A percentile compares a stretch with the other conserved stretches of the same genome.
These are phyloP conservation scores for Dendryphion nanum DNA, from an alignment of 2,329 filamentous ascomycete genomes.

Conservation along the genomic window DNA sequence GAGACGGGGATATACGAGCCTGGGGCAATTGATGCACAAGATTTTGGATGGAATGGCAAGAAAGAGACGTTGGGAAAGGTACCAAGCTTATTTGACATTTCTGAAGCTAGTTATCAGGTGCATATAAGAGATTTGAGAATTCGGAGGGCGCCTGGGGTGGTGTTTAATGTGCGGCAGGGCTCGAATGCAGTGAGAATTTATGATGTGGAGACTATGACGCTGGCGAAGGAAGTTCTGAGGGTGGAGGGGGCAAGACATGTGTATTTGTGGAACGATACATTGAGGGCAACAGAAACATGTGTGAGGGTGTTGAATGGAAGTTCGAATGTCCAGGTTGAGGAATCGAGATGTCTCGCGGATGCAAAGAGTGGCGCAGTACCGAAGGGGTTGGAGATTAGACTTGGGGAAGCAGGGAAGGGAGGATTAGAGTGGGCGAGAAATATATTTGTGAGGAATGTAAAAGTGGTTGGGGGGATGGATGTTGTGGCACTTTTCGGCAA, in stretches of 20 bases:
- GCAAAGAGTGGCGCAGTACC: background rate
- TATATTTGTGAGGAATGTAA: slow-evolving; percentile 8
- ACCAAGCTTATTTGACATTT: slow-evolving; percentile 11
- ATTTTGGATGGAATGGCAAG: slow-evolving; percentile 4
- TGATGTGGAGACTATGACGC: slow-evolving; percentile 2
- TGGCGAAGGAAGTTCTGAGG: background rate
- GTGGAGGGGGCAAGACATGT: slow-evolving; percentile 10
- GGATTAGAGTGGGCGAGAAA: slow-evolving; percentile 8
- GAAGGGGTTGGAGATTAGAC: slow-evolving; percentile 4
- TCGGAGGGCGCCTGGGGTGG: slow-evolving; percentile 9
- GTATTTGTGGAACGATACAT: slow-evolving; percentile 13
- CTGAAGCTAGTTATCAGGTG: slow-evolving; percentile 9
- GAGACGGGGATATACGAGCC: slow-evolving; percentile 31
- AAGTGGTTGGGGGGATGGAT: slow-evolving; percentile 7
- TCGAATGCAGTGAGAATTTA: slow-evolving; percentile 9
- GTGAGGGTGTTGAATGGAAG: slow-evolving; percentile 6
- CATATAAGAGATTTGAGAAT: slow-evolving; percentile 8
- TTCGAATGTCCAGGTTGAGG: slow-evolving; percentile 13
- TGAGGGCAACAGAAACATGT: slow-evolving; percentile 8
- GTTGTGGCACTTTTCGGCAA: slow-evolving; percentile 6
- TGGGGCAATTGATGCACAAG: slow-evolving; percentile 48
- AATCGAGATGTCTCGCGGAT: slow-evolving; percentile 6
- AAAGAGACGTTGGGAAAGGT: background rate
- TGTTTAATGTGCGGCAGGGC: slow-evolving; percentile 4
- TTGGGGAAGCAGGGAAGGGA: slow-evolving; percentile 1